Percentiles rank a stretch among this genome's conserved stretches.
Evolutionary conservation across 1,284 basidiomycete species (phyloP).

Genomic region (Trametes sp.): DNA sequence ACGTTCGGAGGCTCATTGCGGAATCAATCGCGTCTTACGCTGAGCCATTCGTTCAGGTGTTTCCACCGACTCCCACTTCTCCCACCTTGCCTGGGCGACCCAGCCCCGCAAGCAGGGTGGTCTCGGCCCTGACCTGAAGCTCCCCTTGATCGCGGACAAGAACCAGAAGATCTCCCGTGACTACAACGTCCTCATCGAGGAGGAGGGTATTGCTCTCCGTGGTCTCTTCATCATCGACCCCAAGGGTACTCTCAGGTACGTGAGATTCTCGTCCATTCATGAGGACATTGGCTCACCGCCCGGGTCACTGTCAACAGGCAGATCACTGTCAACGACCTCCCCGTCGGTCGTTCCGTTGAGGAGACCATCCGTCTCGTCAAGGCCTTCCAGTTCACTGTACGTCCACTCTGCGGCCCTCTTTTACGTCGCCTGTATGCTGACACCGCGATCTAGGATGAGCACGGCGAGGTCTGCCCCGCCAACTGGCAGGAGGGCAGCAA

Average conservation of each 20-base stretch:
- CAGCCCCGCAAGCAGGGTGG: conserved; percentile 85
- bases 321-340: conserved; percentile 89
- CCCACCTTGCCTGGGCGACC: conserved; percentile 88
- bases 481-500: conserved; percentile 82
- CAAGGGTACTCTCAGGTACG: conserved; percentile 77
- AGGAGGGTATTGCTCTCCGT: conserved; percentile 85
- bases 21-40: background rate
- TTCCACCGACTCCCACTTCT: conserved; percentile 90
- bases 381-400: conserved; percentile 88
- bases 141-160: conserved; percentile 80
- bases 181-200: conserved; percentile 88
- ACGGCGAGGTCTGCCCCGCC: conserved; percentile 91
- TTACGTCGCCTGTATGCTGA: background rate
- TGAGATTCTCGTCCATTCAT: background rate
- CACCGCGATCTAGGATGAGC: conserved; percentile 63
- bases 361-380: conserved; percentile 90
- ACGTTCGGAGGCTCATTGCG: conserved; percentile 27
- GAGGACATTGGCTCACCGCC: conserved; percentile 1
- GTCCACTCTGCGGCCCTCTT: conserved; percentile 32
- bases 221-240: conserved; percentile 92
- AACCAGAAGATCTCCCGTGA: conserved; percentile 74
- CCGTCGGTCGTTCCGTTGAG: conserved; percentile 90
- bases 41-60: conserved; percentile 50
- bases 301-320: conserved; percentile 56
- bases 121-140: conserved; percentile 85